phyloP scores from a whole-genome alignment of 176 grass and related monocot species.

The Triticum timopheevii region DNA sequence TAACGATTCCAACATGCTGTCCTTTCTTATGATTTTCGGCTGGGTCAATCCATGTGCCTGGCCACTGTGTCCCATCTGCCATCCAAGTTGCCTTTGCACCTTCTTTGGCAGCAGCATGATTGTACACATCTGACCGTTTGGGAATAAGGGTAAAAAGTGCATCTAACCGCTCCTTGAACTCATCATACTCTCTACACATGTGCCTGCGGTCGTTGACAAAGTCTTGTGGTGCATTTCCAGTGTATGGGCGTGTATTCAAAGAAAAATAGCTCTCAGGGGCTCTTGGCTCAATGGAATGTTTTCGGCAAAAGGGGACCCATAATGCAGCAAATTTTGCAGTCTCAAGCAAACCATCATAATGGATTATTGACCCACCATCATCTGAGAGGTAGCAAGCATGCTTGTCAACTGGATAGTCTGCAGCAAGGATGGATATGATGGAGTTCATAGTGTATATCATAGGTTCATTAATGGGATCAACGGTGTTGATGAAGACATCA shows the following conservation, averaged over 20 bases:
- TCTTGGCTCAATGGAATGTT: slow-evolving; percentile 51
- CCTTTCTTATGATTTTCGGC: slow-evolving; percentile 45
- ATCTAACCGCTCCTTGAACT: slow-evolving; percentile 37
- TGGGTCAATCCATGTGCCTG: slow-evolving; percentile 53
- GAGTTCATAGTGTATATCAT: slow-evolving; percentile 55
- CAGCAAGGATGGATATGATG: slow-evolving; percentile 51
- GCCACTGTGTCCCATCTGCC: slow-evolving; percentile 52
- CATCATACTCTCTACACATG: slow-evolving; percentile 45
- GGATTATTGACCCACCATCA: slow-evolving; percentile 50
- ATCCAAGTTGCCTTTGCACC: slow-evolving; percentile 46
- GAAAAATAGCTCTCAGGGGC: slow-evolving; percentile 51
- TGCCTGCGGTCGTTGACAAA: slow-evolving; percentile 23
- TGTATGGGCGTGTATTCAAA: slow-evolving; percentile 32
- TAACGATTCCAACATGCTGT: slow-evolving; percentile 44
- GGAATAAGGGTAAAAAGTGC: slow-evolving; percentile 36
- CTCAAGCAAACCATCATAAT: slow-evolving; percentile 50
- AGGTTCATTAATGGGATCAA: slow-evolving; percentile 49
- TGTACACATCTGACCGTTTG: slow-evolving; percentile 24
- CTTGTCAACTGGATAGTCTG: slow-evolving; percentile 54
- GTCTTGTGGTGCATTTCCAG: slow-evolving; percentile 39
- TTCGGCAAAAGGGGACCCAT: slow-evolving; percentile 59
- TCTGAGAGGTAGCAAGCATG: slow-evolving; percentile 49
- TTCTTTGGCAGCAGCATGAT: slow-evolving; percentile 23
- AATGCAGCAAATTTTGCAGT: slow-evolving; percentile 35
- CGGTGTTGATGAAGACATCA: slow-evolving; percentile 52